These are phyloP conservation scores for Aspergillus affinis DNA, from an alignment of 495 filamentous ascomycete genomes.

Conservation along the genomic window DNA sequence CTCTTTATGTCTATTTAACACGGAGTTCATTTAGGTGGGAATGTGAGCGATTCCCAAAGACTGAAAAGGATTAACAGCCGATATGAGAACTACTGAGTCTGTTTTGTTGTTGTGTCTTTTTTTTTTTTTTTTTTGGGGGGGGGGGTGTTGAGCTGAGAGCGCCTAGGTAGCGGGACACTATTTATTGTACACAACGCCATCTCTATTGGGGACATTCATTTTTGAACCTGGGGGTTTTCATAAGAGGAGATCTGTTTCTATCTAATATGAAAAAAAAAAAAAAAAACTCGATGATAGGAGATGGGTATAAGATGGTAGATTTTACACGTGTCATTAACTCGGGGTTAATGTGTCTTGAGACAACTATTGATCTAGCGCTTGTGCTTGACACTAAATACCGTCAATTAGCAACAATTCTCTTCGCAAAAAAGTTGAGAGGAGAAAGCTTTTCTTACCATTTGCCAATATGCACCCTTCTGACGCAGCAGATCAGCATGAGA, in stretches of 20 bases:
- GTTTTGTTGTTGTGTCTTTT: too few relatives aligned
- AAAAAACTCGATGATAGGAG: neutral
- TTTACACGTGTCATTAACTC: neutral
- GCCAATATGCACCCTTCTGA: conserved; percentile 35
- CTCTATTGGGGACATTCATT: neutral
- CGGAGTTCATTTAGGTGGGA: too few relatives aligned
- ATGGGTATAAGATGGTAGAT: neutral
- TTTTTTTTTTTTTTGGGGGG: too few relatives aligned
- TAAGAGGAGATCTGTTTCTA: neutral
- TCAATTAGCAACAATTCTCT: conserved; percentile 26
- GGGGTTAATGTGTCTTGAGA: neutral
- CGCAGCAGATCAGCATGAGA: conserved; percentile 26
- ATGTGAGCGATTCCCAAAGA: too few relatives aligned
- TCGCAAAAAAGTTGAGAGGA: neutral
- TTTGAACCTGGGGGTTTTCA: too few relatives aligned
- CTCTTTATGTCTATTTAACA: too few relatives aligned
- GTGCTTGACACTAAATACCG: conserved; percentile 2
- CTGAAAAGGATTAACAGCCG: too few relatives aligned
- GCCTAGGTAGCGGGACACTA: too few relatives aligned
- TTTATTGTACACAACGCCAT: neutral
- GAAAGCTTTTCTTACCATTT: conserved; percentile 27
- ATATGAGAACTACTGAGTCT: too few relatives aligned
- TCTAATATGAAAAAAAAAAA: too few relatives aligned
- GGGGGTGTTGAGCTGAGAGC: too few relatives aligned
- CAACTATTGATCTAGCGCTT: neutral